phyloP scores from a whole-genome alignment of 1,139 yeast genomes.

The Taphrina confusa region DNA sequence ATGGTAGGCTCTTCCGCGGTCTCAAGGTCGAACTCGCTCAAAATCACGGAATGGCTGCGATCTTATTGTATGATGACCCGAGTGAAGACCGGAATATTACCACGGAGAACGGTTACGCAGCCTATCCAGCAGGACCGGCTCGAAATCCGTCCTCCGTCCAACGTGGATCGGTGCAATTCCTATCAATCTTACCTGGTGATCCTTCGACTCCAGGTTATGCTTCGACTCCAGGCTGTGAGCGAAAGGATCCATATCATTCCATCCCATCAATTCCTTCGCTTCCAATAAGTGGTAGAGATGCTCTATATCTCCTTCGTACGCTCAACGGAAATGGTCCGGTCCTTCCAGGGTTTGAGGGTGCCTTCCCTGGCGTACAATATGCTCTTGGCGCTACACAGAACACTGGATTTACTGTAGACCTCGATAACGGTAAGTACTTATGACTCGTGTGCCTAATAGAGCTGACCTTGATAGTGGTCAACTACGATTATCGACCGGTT shows the following conservation, averaged over 20 bases:
- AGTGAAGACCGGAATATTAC: conserved; percentile 59
- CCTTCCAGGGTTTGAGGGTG: conserved; percentile 54
- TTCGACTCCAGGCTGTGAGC: conserved; percentile 57
- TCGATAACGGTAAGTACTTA: conserved; percentile 50
- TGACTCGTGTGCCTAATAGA: not conserved
- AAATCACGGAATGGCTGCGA: conserved; percentile 63
- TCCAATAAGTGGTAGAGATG: conserved; percentile 62
- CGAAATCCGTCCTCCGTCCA: conserved; percentile 70
- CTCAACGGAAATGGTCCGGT: conserved; percentile 59
- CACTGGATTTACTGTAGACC: conserved; percentile 49
- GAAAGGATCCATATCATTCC: conserved; percentile 53
- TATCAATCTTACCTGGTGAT: conserved; percentile 80
- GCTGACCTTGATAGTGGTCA: conserved; percentile 9
- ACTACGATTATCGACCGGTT: conserved; percentile 42
- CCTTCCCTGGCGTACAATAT: conserved; percentile 54
- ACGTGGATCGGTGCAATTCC: conserved; percentile 79
- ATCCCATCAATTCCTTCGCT: conserved; percentile 65
- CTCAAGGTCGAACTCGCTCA: conserved; percentile 69
- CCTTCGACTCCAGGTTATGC: conserved; percentile 87
- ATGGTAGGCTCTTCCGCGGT: conserved; percentile 64
- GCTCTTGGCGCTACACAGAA: conserved; percentile 62
- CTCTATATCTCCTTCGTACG: conserved; percentile 56
- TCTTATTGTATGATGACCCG: conserved; percentile 65
- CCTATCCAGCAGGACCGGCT: conserved; percentile 70
- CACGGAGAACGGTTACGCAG: conserved; percentile 54